Evolutionary conservation across 169 alveolate genomes (phyloP).

Genomic region (Eimeria praecox): DNA sequence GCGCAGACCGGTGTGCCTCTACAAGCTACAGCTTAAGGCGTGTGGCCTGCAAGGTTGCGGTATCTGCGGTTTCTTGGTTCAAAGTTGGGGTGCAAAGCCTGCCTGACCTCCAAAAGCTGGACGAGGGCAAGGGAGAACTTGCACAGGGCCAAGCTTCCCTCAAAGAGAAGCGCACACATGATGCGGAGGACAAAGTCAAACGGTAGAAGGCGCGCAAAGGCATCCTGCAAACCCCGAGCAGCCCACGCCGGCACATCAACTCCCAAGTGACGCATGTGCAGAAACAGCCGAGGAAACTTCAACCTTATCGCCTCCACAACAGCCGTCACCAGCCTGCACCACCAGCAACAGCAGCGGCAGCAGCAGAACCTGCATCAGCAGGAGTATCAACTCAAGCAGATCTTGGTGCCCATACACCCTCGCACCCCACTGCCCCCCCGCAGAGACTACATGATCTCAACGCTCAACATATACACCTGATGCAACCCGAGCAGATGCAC

Average conservation of each 20-base stretch:
- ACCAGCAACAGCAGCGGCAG: constrained; percentile 30
- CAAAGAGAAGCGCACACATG: constrained; percentile 70
- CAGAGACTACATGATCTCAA: neutral
- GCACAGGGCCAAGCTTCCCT: constrained; percentile 78
- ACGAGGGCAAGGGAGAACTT: constrained; percentile 76
- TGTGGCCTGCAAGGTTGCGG: neutral
- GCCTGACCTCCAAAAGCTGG: constrained; percentile 71
- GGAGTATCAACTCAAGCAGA: neutral
- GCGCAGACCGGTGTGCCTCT: neutral
- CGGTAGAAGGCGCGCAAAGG: constrained; percentile 80
- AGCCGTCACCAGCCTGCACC: constrained; percentile 72
- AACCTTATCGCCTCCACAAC: constrained; percentile 66
- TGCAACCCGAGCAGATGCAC: neutral
- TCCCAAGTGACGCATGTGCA: constrained; percentile 77
- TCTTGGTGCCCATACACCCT: neutral
- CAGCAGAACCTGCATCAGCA: neutral
- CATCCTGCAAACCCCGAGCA: constrained; percentile 82
- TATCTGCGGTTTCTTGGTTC: neutral
- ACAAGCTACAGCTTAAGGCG: neutral
- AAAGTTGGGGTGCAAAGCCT: neutral
- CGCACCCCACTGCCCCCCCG: neutral
- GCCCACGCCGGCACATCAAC: constrained; percentile 82
- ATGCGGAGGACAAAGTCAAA: constrained; percentile 76
- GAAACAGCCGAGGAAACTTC: constrained; percentile 63
- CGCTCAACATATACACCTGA: neutral